These are phyloP conservation scores for Acidomyces sp. DNA, from an alignment of 495 filamentous ascomycete genomes.

Conservation along the genomic window DNA sequence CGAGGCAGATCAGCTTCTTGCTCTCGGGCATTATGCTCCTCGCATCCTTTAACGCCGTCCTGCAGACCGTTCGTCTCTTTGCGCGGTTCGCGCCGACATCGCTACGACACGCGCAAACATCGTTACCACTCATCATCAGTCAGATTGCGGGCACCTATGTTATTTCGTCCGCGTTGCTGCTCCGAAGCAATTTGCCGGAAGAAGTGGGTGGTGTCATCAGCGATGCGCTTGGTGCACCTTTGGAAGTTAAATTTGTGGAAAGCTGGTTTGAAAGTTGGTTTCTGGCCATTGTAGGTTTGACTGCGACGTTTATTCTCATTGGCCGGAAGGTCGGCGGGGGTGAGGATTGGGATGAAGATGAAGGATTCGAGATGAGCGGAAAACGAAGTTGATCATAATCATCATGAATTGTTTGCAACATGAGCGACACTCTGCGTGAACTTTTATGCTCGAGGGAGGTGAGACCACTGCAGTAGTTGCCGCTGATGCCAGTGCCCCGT, in stretches of 20 bases:
- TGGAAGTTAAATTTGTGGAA: conserved; percentile 61
- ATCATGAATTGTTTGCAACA: too few species aligned
- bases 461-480: too few species aligned
- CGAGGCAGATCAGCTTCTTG: conserved; percentile 62
- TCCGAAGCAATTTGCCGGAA: conserved; percentile 57
- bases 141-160: conserved; percentile 73
- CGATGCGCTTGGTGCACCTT: conserved; percentile 53
- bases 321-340: conserved; percentile 45
- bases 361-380: conserved; percentile 51
- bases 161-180: conserved; percentile 56
- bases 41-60: conserved; percentile 58
- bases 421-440: too few species aligned
- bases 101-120: conserved; percentile 47
- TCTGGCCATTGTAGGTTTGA: conserved; percentile 45
- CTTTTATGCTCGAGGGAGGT: too few species aligned
- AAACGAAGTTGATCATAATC: conserved; percentile 36
- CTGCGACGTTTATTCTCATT: conserved; percentile 53
- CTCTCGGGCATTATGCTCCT: conserved; percentile 66
- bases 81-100: conserved; percentile 53
- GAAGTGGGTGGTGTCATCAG: conserved; percentile 58
- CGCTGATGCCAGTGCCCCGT: too few species aligned
- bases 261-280: conserved; percentile 84
- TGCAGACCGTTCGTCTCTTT: conserved; percentile 65
- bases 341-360: conserved; percentile 46
- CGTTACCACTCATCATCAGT: conserved; percentile 56